Conservation (phyloP, 148 eudicot genomes). For the Simmondsia chinensis region DNA sequence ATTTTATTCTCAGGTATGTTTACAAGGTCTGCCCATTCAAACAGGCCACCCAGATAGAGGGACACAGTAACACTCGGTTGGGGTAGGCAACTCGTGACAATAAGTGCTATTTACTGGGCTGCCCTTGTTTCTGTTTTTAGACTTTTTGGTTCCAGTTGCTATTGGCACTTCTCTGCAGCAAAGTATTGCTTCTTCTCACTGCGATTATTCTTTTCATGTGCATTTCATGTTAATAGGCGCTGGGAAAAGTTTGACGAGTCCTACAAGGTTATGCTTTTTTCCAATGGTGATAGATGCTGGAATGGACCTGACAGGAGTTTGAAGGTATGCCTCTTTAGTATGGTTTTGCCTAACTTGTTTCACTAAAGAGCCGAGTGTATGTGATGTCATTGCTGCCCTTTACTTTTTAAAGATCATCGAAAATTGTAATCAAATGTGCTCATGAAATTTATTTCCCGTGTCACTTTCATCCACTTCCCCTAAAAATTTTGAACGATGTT, state of each 20-base stretch:
- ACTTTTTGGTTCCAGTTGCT: neutral
- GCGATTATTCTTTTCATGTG: slow-evolving; percentile 2
- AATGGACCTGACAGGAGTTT: slow-evolving; percentile 97
- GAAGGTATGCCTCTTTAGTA: slow-evolving; percentile 32
- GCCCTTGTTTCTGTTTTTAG: slow-evolving; percentile 2
- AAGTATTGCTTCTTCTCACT: neutral
- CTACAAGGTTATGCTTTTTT: slow-evolving; percentile 64
- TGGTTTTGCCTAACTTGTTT: slow-evolving; percentile 1
- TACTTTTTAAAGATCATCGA: too few species aligned
- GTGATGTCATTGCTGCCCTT: too few species aligned
- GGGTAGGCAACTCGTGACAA: slow-evolving; percentile 54
- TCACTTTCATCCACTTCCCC: too few species aligned
- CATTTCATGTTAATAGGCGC: slow-evolving; percentile 28
- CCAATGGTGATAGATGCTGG: slow-evolving; percentile 96
- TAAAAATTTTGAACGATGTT: too few species aligned
- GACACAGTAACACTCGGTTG: slow-evolving; percentile 76
- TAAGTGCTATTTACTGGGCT: neutral
- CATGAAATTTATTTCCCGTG: too few species aligned
- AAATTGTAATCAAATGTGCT: too few species aligned
- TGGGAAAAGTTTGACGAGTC: slow-evolving; percentile 95
- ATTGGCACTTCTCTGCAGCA: slow-evolving; percentile 1
- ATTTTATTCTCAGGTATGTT: slow-evolving; percentile 51
- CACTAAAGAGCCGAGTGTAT: neutral
- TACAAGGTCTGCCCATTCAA: slow-evolving; percentile 91
- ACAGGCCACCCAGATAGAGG: slow-evolving; percentile 86